Percentiles rank a stretch among this genome's conserved stretches.
These are phyloP conservation scores for Debaryomyces fabryi DNA, from an alignment of 1,139 yeast genomes.

Conservation along the genomic window DNA sequence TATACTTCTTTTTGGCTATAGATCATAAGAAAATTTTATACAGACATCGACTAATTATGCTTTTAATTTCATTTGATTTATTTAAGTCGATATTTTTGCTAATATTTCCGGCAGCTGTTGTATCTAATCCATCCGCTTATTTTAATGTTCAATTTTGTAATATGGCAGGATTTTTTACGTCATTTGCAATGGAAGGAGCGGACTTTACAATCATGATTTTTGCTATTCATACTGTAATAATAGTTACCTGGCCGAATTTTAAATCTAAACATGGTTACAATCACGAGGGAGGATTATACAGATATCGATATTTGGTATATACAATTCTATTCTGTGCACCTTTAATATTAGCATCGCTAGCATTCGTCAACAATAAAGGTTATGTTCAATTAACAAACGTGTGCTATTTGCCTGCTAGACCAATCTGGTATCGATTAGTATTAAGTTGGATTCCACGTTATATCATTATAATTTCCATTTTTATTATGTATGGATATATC, in stretches of 20 bases:
- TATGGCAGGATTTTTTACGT: slow-evolving; percentile 85
- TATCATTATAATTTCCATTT: too few species aligned
- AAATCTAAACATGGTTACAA: too few species aligned
- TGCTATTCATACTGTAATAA: slow-evolving; percentile 78
- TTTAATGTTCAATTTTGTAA: slow-evolving; percentile 60
- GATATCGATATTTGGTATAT: slow-evolving; percentile 60
- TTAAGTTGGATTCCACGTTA: too few species aligned
- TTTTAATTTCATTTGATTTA: slow-evolving; percentile 69
- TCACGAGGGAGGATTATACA: slow-evolving; percentile 13
- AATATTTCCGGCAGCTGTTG: slow-evolving; percentile 67
- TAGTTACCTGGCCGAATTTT: slow-evolving; percentile 54
- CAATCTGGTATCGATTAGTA: too few species aligned
- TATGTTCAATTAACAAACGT: slow-evolving; percentile 68
- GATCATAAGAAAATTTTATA: slow-evolving; percentile 46
- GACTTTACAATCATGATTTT: slow-evolving; percentile 81
- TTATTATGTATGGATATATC: slow-evolving; percentile 75
- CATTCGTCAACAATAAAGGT: slow-evolving; percentile 58
- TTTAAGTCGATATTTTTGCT: slow-evolving; percentile 70
- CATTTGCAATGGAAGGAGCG: slow-evolving; percentile 80
- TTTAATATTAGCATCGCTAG: slow-evolving; percentile 56
- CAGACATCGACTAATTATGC: slow-evolving; percentile 69
- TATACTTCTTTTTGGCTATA: too few species aligned
- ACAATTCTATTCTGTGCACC: slow-evolving; percentile 62
- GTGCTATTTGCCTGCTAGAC: slow-evolving; percentile 77
- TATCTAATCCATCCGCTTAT: slow-evolving; percentile 51